Evolutionary conservation across 352 stramenopile genomes (phyloP).

Genomic region (Globisporangium ultimum): DNA sequence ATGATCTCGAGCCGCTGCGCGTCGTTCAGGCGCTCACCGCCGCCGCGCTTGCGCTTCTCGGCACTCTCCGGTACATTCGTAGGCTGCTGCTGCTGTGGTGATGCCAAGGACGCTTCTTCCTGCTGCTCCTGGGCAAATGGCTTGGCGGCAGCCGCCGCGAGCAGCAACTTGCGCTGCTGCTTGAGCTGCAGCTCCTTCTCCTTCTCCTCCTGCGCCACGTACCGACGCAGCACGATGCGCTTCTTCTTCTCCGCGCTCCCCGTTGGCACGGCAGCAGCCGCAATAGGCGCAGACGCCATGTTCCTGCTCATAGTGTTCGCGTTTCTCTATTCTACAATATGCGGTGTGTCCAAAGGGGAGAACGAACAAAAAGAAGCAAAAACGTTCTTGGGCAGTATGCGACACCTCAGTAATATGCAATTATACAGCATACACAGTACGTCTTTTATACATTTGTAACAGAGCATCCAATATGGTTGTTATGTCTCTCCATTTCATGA

Average conservation of each 20-base stretch:
- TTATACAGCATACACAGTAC: too few species aligned
- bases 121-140: neutral
- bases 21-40: constrained; percentile 15
- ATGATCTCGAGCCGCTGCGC: constrained; percentile 19
- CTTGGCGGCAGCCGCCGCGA: neutral
- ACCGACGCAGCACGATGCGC: constrained; percentile 10
- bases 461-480: too few species aligned
- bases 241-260: constrained; percentile 12
- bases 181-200: constrained; percentile 6
- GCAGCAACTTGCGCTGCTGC: neutral
- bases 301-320: neutral
- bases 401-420: too few species aligned
- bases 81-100: too few species aligned
- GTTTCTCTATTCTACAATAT: too few species aligned
- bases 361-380: too few species aligned
- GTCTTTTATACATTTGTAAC: too few species aligned
- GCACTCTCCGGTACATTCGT: neutral
- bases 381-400: too few species aligned
- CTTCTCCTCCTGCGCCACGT: constrained; percentile 13
- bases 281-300: neutral
- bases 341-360: too few species aligned
- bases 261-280: neutral
- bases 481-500: too few species aligned
- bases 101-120: neutral
- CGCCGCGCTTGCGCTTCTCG: constrained; percentile 14